Evolutionary conservation across 495 filamentous ascomycete species (phyloP), one percentile per base, ranked within the genome.

Genomic region (Hypoxylon cercidicola): DNA sequence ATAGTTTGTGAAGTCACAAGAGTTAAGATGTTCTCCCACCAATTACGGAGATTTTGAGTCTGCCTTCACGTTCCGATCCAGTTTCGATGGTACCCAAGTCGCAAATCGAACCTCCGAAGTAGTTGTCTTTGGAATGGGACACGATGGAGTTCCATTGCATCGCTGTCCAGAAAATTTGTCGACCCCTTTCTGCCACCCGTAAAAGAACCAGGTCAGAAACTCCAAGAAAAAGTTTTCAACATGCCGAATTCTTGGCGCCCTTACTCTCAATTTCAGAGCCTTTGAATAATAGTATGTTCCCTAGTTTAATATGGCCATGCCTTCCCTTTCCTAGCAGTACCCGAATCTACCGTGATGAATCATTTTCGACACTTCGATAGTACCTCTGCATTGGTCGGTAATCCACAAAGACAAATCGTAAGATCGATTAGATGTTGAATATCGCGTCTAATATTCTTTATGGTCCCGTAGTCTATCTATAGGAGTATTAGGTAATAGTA

Each of bases 221-320:
- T 48, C 54, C 11, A 57, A 19, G 18, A 39, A 47, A 25, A 57
- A 13, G 18, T 68, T n/a, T 62, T 56, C 45, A 71, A 32, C 2
- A 37, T 43, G 2, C 44, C 52, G 4, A 12, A 0, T 23, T 21
- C 39, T 8, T 44, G 48, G 12, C n/a, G n/a, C n/a, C n/a, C n/a
- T n/a, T n/a, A n/a, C n/a, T n/a, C n/a, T n/a, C n/a, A n/a, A n/a
- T n/a, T n/a, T 57, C 18, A 8, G n/a, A 6, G 9, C 55, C 43
- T 13, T 49, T 30, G 13, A 66, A 64, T 47, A 46, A 60, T 2
- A 73, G 49, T 21, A 73, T 67, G 28, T 73, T 73, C 23, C 66
- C 64, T 8, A 68, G 60, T 20, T 74, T 71, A n/a, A 73, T 70
- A 44, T 73, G 63, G 16, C 64, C 67, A 35, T 73, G 70, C 12